Percentiles rank a stretch among this genome's conserved stretches.
phyloP scores from a whole-genome alignment of 2,329 filamentous ascomycete genomes.

The Aureobasidium sp. region DNA sequence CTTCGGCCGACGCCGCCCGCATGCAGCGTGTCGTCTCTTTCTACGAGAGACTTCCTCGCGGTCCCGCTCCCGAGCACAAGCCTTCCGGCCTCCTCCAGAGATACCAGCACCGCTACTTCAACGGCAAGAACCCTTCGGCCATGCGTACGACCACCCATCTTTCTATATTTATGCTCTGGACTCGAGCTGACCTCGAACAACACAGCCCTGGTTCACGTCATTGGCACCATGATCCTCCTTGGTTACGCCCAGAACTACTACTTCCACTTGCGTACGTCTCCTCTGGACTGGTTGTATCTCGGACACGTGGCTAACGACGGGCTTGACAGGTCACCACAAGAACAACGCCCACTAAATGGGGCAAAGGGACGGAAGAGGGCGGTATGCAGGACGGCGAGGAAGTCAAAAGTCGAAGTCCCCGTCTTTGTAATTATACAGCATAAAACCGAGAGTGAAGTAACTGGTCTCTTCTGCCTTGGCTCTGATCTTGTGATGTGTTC shows the following conservation, averaged over 20 bases:
- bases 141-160: conserved; percentile 62
- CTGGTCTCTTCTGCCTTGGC: background rate
- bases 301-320: conserved; percentile 23
- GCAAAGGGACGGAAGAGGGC: background rate
- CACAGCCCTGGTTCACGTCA: conserved; percentile 79
- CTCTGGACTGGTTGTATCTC: conserved; percentile 24
- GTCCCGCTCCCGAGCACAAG: conserved; percentile 76
- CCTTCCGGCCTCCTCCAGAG: conserved; percentile 74
- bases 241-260: conserved; percentile 99
- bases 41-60: conserved; percentile 97
- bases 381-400: conserved; percentile 3
- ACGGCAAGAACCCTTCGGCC: conserved; percentile 77
- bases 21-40: conserved; percentile 98
- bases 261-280: conserved; percentile 88
- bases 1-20: conserved; percentile 88
- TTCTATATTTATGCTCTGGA: background rate
- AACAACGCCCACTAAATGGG: conserved; percentile 87
- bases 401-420: background rate
- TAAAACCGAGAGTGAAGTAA: conserved; percentile 8
- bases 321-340: conserved; percentile 86
- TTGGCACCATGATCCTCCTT: conserved; percentile 68
- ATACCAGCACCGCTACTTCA: conserved; percentile 81
- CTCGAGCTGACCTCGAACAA: background rate
- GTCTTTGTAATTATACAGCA: conserved; percentile 17
- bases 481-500: background rate